A percentile compares a stretch with the other conserved stretches of the same genome.
These are phyloP conservation scores for Leishmania aethiopica DNA, from an alignment of 208 protist genomes.

Conservation along the genomic window DNA sequence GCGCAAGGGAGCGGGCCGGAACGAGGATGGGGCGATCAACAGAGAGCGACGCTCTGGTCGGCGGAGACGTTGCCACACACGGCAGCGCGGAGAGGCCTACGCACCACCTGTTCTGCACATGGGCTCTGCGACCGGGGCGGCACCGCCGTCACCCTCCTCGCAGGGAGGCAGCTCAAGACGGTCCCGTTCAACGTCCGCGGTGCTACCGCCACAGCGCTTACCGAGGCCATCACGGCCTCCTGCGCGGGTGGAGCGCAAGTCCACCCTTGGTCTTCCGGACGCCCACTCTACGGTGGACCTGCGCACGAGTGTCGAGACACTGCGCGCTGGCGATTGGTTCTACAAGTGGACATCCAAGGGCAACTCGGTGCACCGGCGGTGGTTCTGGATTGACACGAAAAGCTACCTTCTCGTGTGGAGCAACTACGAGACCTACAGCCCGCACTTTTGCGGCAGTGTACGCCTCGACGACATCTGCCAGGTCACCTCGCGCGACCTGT, in stretches of 20 bases:
- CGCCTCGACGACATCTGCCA: constrained; percentile 71
- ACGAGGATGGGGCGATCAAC: neutral
- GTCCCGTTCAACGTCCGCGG: constrained; percentile 1
- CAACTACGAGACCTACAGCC: constrained; percentile 58
- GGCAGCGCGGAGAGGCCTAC: constrained; percentile 14
- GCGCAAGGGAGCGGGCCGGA: neutral
- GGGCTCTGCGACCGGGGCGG: neutral
- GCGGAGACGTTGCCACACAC: neutral
- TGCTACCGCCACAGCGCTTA: constrained; percentile 8
- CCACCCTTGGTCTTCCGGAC: constrained; percentile 43
- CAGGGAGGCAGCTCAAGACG: constrained; percentile 7
- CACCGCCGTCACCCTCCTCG: constrained; percentile 20
- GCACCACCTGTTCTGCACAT: constrained; percentile 31
- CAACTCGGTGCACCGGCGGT: constrained; percentile 53
- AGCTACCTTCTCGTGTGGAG: constrained; percentile 83
- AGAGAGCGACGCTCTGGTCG: neutral
- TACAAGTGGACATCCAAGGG: constrained; percentile 78
- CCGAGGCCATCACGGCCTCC: neutral
- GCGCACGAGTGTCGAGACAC: constrained; percentile 60
- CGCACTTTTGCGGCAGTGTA: constrained; percentile 55
- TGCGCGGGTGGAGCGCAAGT: constrained; percentile 11
- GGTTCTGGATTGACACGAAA: constrained; percentile 79
- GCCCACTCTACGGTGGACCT: constrained; percentile 67
- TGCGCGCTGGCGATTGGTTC: constrained; percentile 81
- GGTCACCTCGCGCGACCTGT: constrained; percentile 53